Base-by-base conservation (phyloP, 2,329 filamentous ascomycete genomes). In the Tolypocladium nubicola region DNA sequence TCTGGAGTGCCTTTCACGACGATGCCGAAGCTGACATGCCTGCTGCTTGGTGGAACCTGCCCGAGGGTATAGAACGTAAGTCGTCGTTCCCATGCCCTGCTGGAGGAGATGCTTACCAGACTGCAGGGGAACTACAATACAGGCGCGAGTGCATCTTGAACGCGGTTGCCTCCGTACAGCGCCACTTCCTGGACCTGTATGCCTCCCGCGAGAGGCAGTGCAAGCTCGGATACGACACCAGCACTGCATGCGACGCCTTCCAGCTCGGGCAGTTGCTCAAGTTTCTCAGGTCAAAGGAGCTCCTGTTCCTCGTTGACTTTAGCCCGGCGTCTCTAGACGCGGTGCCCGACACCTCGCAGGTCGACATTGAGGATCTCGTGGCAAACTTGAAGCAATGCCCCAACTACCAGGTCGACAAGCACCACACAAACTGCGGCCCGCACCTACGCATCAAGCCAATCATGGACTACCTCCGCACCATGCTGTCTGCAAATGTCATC, bases 261-360 rank as follows among this genome's bases (percentile, higher is more conserved):
- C 88, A 92, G 70, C 79, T 92, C 1, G 88, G 88, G 26, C 87
- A 91, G 71, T 89, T 89, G 78, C 72, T 90, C 61, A 84, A 84
- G 62, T 91, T 91, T 70, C 80, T 91, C 40, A 73, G 76, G 16
- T 78, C 79, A 61, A 83, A 83, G 61, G 77, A 80, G 35, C 80
- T 89, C 0, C 65, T 90, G 4, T 80, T 78, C 41, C 71, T 89
- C 1, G 74, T 79, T 8, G 79, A 84, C 65, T 83, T 82, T 61
- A 76, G 78, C 40, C 74, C 79, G 0, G 64, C 68, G 2, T 79
- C 79, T 1, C 65, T 79, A 7, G 73, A 76, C 52, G 58, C 64
- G 30, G 66, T 80, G 8, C 75, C 73, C 3, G 76, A 80, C 58
- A 72, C 73, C 4, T 83, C 85, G 30, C 73, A 76, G 37, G 76